Conservation (phyloP, 345 rosid species). For the Ailanthus altissimus region DNA sequence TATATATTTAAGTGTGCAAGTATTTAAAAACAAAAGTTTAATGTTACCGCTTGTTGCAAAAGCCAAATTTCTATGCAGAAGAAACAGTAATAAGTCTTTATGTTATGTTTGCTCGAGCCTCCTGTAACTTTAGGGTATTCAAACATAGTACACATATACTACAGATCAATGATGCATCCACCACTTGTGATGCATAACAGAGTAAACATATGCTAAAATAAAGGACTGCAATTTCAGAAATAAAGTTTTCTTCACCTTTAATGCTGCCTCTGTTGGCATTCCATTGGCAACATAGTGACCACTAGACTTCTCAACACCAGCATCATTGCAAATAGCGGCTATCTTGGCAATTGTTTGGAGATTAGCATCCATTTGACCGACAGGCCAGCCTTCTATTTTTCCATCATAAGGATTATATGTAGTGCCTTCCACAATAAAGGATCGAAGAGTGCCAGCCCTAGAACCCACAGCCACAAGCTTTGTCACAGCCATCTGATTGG, state of each 20-base stretch:
- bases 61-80: not conserved
- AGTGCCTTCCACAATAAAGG: constrained; percentile 84
- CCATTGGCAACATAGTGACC: constrained; percentile 66
- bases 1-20: not conserved
- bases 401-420: constrained; percentile 86
- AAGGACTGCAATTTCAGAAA: not conserved
- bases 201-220: not conserved
- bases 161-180: not conserved
- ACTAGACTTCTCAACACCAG: constrained; percentile 70
- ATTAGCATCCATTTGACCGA: constrained; percentile 75
- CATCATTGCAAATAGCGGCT: constrained; percentile 89
- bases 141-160: not conserved
- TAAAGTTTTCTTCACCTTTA: constrained; percentile 57
- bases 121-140: not conserved
- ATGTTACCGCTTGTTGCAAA: not conserved
- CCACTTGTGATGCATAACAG: not conserved
- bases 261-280: constrained; percentile 96
- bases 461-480: constrained; percentile 87
- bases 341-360: constrained; percentile 89
- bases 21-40: not conserved
- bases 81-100: not conserved
- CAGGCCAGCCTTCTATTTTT: constrained; percentile 68
- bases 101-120: not conserved
- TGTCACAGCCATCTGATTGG: constrained; percentile 89
- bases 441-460: constrained; percentile 58